Evolutionary conservation across 495 filamentous ascomycete genomes (phyloP), one percentile per base, ranked within the genome.

Genomic region (Aspergillus funiculosus): DNA sequence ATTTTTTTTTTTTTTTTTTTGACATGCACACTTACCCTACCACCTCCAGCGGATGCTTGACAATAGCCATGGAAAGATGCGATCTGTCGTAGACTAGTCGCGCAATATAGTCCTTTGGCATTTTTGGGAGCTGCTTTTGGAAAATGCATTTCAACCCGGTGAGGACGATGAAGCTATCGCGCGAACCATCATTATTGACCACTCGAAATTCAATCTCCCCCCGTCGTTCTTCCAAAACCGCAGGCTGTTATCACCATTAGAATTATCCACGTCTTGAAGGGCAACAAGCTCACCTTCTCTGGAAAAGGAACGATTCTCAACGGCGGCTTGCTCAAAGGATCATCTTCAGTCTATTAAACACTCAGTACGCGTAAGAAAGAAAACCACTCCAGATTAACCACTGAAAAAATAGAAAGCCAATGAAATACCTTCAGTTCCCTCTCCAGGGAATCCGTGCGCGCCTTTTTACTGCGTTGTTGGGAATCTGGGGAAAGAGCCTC

Each of bases 41-140:
- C 8, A 97, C 91, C 61, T 95, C 89, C 30, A 95, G 64, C 2
- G 91, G 90, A 56, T 94, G 89, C 71, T 96, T 97, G 40, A 98
- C 87, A 54, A 98, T 97, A 18, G 94, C 92, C 54, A 98, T 95
- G 4, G 87, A 94, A 24, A 96, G 62, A 73, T 98, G 92, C 15
- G 92, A 95, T 22, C 92, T 81, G 66, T 98, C 92, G 63, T 98
- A 98, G 21, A 98, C 92, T 6, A 98, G 78, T 18, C 92, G 81
- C 14, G 92, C 92, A 48, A 98, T 97, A 62, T 98, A 98, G 56
- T 97, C 91, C 66, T 95, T 95, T 1, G 92, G 92, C 92, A 98
- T 98, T 66, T 97, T 97, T 1, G 92, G 92, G 0, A 98, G 76
- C 53, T 98, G 92, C 49, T 98, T 97, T 63, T 98, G 92, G 59